These are phyloP conservation scores for Mycosphaerelloides madeirae DNA, from an alignment of 2,329 filamentous ascomycete species.

Conservation along the genomic window DNA sequence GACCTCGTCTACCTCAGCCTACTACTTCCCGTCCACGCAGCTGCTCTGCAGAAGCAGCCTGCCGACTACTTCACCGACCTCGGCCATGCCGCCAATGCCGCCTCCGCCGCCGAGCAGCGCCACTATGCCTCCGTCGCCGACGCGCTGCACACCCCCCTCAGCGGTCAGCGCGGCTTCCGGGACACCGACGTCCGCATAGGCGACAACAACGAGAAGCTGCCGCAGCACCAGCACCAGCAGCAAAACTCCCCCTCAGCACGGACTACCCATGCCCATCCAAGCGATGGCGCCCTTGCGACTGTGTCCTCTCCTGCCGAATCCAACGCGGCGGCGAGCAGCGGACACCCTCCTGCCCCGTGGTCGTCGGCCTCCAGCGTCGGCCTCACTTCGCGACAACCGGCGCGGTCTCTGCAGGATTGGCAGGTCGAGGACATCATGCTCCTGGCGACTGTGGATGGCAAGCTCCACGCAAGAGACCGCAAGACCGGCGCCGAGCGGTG, in stretches of 20 bases:
- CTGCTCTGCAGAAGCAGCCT: constrained; percentile 38
- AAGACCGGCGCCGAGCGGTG: constrained; percentile 79
- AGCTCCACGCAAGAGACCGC: constrained; percentile 85
- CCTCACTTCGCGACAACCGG: constrained; percentile 74
- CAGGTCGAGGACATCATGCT: constrained; percentile 99
- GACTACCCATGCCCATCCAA: constrained; percentile 28
- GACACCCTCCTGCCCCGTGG: constrained; percentile 60
- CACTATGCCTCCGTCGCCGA: constrained; percentile 18
- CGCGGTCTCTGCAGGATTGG: constrained; percentile 98
- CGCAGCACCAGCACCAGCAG: no score
- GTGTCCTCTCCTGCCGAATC: constrained; percentile 76
- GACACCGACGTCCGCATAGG: constrained; percentile 20
- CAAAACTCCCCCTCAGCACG: constrained; percentile 23
- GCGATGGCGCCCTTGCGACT: constrained; percentile 96
- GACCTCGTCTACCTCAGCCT: constrained; percentile 29
- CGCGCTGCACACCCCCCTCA: constrained; percentile 25
- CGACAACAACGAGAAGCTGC: constrained; percentile 21
- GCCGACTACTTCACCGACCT: constrained; percentile 10
- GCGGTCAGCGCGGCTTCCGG: constrained; percentile 24
- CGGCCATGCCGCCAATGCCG: constrained; percentile 19
- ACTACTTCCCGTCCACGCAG: constrained; percentile 28
- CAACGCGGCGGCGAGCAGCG: constrained; percentile 72
- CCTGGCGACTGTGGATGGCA: constrained; percentile 98
- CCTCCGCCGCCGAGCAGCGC: constrained; percentile 15
- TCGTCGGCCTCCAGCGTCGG: constrained; percentile 53